Evolutionary conservation across 1,139 yeast genomes (phyloP).

Genomic region (Waltiozyma sp.): DNA sequence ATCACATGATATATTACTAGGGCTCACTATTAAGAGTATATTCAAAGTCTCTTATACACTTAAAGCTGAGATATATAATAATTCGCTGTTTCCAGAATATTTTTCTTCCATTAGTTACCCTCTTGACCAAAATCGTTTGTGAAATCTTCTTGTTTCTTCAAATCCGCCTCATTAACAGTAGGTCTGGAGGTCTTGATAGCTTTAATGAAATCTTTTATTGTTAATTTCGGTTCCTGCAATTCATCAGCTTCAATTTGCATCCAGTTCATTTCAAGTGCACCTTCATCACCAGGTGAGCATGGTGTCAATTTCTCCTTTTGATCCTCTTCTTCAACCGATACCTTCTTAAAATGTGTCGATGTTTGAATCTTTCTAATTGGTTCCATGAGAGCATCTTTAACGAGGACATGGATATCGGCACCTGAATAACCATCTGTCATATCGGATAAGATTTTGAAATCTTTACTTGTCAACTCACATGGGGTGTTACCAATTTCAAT

Average conservation of each 20-base stretch:
- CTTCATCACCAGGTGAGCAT: constrained; percentile 91
- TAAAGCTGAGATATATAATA: no score
- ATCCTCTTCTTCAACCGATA: constrained; percentile 2
- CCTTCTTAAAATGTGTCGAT: constrained; percentile 85
- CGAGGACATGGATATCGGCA: constrained; percentile 93
- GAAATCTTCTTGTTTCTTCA: constrained; percentile 73
- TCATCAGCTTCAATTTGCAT: constrained; percentile 84
- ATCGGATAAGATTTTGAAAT: constrained; percentile 69
- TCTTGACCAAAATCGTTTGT: constrained; percentile 96
- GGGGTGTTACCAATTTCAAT: constrained; percentile 88
- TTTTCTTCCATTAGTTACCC: constrained; percentile 44
- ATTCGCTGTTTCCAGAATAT: no score
- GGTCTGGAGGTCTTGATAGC: constrained; percentile 90
- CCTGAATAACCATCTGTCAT: constrained; percentile 98
- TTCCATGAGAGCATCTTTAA: constrained; percentile 95
- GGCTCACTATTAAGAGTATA: no score
- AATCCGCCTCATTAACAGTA: constrained; percentile 80
- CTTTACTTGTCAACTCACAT: constrained; percentile 62
- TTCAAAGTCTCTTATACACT: no score
- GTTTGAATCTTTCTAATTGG: constrained; percentile 92
- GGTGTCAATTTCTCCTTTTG: constrained; percentile 55
- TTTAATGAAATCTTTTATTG: constrained; percentile 85
- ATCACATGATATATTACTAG: no score
- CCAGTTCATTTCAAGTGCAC: constrained; percentile 88
- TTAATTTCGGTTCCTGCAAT: constrained; percentile 78